Evolutionary conservation across 768 basidiomycete genomes (phyloP).

Genomic region (Phlebiopsis gigantea): DNA sequence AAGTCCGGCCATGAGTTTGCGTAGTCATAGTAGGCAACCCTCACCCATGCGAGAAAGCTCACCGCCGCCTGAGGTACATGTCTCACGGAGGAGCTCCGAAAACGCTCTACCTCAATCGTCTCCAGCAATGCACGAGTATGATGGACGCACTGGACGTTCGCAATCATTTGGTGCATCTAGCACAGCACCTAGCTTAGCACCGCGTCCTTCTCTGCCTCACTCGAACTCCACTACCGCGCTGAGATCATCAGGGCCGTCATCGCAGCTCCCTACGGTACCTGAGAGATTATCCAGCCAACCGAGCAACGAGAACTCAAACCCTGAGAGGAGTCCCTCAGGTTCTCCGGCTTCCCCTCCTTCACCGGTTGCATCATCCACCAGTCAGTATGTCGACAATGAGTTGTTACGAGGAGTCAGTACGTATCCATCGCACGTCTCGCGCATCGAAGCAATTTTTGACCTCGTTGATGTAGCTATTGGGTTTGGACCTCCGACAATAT

Average conservation of each 20-base stretch:
- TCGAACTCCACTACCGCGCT: not conserved
- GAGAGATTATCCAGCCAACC: too few relatives aligned
- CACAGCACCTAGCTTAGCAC: not conserved
- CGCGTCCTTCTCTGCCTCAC: not conserved
- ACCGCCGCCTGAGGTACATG: not conserved
- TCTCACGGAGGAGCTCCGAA: slow-evolving; percentile 9
- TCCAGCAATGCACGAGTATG: not conserved
- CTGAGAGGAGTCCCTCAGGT: not conserved
- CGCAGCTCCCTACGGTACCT: not conserved
- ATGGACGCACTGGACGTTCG: slow-evolving; percentile 7
- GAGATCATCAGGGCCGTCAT: not conserved
- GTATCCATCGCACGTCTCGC: too few relatives aligned
- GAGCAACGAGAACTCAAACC: not conserved
- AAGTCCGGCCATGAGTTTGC: too few relatives aligned
- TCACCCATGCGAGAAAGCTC: not conserved
- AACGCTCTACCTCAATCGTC: not conserved
- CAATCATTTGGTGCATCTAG: slow-evolving; percentile 7
- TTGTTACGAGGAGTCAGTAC: slow-evolving; percentile 41
- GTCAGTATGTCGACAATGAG: slow-evolving; percentile 21
- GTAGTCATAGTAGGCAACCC: not conserved
- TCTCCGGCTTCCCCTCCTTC: not conserved
- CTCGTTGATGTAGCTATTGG: slow-evolving; percentile 50
- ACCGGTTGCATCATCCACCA: not conserved
- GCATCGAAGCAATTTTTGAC: too few relatives aligned
- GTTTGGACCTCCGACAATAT: slow-evolving; percentile 54